These are phyloP conservation scores for Mrakia frigida DNA, from an alignment of 768 basidiomycete species.

Conservation along the genomic window DNA sequence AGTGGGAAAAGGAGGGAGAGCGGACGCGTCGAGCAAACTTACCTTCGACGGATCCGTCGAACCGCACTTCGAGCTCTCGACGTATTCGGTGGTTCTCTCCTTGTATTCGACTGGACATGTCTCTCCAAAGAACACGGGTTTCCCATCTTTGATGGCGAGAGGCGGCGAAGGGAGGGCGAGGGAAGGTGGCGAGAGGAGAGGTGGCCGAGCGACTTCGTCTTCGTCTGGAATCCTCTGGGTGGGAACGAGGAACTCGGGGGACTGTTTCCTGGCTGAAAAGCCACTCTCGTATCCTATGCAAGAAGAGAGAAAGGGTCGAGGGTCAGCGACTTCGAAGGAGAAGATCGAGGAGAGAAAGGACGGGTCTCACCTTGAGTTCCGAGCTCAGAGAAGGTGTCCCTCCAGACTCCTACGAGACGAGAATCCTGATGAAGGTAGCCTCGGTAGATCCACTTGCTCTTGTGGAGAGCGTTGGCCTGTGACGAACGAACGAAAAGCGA, in stretches of 20 bases:
- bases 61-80: too few relatives aligned
- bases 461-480: conserved; percentile 11
- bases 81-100: too few relatives aligned
- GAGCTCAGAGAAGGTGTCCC: conserved; percentile 20
- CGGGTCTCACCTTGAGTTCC: conserved; percentile 5
- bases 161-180: not conserved
- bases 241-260: conserved; percentile 10
- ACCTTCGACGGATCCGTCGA: too few relatives aligned
- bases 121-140: too few relatives aligned
- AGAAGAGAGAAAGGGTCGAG: not conserved
- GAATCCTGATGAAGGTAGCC: conserved; percentile 25
- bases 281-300: conserved; percentile 16
- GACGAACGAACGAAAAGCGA: not conserved
- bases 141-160: not conserved
- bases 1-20: too few relatives aligned
- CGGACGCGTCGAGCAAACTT: too few relatives aligned
- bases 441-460: conserved; percentile 28
- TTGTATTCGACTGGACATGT: too few relatives aligned
- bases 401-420: conserved; percentile 21
- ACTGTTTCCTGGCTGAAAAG: conserved; percentile 18
- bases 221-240: not conserved
- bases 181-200: not conserved
- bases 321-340: not conserved
- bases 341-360: not conserved
- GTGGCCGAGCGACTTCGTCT: not conserved